phyloP scores from a whole-genome alignment of 352 stramenopile species.

The Globisporangium recalcitrans region DNA sequence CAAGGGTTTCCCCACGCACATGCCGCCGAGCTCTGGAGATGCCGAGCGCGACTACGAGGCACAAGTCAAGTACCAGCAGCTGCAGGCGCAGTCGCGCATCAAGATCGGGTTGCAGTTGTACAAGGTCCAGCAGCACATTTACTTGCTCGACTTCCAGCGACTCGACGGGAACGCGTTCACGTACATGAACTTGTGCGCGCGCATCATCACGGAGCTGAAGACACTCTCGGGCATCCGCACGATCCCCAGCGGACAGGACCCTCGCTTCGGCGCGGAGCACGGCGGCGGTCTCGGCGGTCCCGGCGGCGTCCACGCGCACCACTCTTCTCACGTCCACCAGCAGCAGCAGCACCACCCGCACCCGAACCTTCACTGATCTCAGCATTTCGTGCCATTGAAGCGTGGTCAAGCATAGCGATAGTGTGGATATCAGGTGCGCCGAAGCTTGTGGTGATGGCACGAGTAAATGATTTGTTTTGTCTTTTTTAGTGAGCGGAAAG shows the following conservation, averaged over 20 bases:
- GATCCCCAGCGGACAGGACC: slow-evolving; percentile 41
- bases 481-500: slow-evolving; percentile 6
- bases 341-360: slow-evolving; percentile 39
- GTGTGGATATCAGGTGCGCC: background rate
- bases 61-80: slow-evolving; percentile 28
- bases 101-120: slow-evolving; percentile 96
- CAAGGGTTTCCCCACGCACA: slow-evolving; percentile 20
- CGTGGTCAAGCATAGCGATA: background rate
- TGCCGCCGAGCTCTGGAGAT: slow-evolving; percentile 7
- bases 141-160: slow-evolving; percentile 98
- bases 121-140: slow-evolving; percentile 98
- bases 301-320: slow-evolving; percentile 21
- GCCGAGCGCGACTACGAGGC: slow-evolving; percentile 22
- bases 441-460: slow-evolving; percentile 7
- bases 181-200: slow-evolving; percentile 99
- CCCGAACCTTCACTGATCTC: slow-evolving; percentile 18
- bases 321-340: slow-evolving; percentile 49
- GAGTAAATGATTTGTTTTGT: slow-evolving; percentile 5
- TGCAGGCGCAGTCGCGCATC: slow-evolving; percentile 54
- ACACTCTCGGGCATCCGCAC: slow-evolving; percentile 84
- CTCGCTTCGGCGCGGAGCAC: slow-evolving; percentile 42
- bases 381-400: background rate
- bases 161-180: slow-evolving; percentile 96
- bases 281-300: slow-evolving; percentile 30
- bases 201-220: slow-evolving; percentile 99